Conservation (phyloP, 345 rosid species). For the Euphorbia peplus region DNA sequence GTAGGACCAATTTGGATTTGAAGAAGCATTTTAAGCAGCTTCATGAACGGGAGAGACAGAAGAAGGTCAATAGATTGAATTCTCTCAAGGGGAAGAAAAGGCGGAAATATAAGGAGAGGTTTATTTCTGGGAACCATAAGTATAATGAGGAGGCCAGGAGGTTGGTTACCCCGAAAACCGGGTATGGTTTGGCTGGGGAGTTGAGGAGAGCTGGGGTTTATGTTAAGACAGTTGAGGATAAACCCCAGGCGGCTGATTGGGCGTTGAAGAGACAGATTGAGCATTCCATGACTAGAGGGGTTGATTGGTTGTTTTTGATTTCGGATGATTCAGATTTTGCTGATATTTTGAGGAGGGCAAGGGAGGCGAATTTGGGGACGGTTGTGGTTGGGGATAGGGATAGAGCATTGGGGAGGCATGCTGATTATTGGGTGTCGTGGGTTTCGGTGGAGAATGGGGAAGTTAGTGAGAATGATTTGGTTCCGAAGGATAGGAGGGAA, state of each 20-base stretch:
- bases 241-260: constrained; percentile 98
- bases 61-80: constrained; percentile 75
- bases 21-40: constrained; percentile 86
- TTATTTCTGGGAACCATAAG: constrained; percentile 66
- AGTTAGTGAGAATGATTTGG: constrained; percentile 62
- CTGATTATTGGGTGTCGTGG: constrained; percentile 95
- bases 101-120: constrained; percentile 66
- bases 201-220: constrained; percentile 73
- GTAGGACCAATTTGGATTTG: constrained; percentile 69
- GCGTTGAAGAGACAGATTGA: constrained; percentile 90
- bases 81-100: constrained; percentile 82
- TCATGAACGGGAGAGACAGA: constrained; percentile 82
- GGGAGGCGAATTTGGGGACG: constrained; percentile 71
- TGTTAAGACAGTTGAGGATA: constrained; percentile 84
- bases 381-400: constrained; percentile 75
- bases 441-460: constrained; percentile 73
- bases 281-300: constrained; percentile 81
- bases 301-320: constrained; percentile 82
- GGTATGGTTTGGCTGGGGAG: constrained; percentile 76
- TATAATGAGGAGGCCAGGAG: constrained; percentile 68
- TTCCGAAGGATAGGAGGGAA: constrained; percentile 46
- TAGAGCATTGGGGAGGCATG: constrained; percentile 64
- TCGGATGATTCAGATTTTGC: constrained; percentile 83
- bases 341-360: constrained; percentile 74
- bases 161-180: constrained; percentile 56